These are phyloP conservation scores for Chalara sp. DNA, from an alignment of 2,329 filamentous ascomycete species.

Conservation along the genomic window DNA sequence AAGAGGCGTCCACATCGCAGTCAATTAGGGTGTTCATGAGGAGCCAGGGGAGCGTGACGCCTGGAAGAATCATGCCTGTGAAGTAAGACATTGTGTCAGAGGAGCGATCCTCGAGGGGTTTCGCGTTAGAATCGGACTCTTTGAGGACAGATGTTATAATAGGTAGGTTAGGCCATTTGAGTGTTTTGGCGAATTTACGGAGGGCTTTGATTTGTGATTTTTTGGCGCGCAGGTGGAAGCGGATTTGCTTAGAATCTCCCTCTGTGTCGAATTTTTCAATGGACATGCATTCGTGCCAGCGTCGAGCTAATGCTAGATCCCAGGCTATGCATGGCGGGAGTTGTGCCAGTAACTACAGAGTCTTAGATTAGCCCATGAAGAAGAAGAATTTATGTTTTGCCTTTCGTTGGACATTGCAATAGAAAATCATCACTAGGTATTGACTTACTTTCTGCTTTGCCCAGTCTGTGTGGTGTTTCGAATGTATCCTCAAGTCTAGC, in stretches of 20 bases:
- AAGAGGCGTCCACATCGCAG: constrained; percentile 62
- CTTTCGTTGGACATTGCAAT: not conserved
- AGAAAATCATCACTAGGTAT: not conserved
- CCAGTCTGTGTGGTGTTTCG: constrained; percentile 50
- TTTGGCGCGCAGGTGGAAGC: constrained; percentile 58
- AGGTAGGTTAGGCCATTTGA: constrained; percentile 71
- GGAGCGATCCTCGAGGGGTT: constrained; percentile 51
- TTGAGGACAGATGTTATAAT: constrained; percentile 57
- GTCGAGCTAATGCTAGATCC: constrained; percentile 65
- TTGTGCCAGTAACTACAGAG: constrained; percentile 45
- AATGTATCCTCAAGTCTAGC: constrained; percentile 63
- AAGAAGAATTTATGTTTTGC: not conserved
- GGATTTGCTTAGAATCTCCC: constrained; percentile 45
- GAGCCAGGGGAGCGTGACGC: constrained; percentile 63
- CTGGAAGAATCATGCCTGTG: constrained; percentile 65
- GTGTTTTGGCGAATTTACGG: constrained; percentile 59
- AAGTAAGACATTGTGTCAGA: constrained; percentile 75
- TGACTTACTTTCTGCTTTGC: constrained; percentile 46
- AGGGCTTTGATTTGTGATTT: constrained; percentile 63
- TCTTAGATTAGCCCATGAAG: not conserved
- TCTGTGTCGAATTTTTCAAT: constrained; percentile 52
- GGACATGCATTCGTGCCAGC: constrained; percentile 65
- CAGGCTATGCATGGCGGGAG: constrained; percentile 66
- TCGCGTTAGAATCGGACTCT: constrained; percentile 44
- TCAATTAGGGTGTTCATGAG: constrained; percentile 76